Evolutionary conservation across 257 asterid species (phyloP).

Genomic region (Prunella vulgaris): DNA sequence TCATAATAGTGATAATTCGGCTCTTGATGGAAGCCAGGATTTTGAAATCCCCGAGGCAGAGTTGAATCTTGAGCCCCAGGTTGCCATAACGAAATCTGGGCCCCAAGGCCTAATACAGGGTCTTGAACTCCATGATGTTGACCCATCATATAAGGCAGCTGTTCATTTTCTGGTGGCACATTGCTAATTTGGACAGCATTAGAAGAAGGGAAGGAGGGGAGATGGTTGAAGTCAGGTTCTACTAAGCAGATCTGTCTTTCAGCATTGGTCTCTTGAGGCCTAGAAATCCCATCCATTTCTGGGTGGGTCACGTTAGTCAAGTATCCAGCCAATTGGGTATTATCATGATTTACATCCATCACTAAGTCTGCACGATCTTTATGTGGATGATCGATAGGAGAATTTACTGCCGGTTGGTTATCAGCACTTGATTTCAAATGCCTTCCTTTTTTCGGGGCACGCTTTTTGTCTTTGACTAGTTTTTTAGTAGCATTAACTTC

Average conservation of each 20-base stretch:
- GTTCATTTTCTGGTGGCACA: constrained; percentile 14
- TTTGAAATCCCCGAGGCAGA: constrained; percentile 26
- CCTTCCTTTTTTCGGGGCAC: constrained; percentile 28
- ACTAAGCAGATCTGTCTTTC: constrained; percentile 27
- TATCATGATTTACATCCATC: constrained; percentile 35
- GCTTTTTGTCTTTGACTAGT: constrained; percentile 30
- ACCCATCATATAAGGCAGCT: constrained; percentile 25
- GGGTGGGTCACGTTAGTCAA: constrained; percentile 27
- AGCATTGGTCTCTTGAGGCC: constrained; percentile 22
- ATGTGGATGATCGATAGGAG: constrained; percentile 29
- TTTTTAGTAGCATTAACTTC: constrained; percentile 17
- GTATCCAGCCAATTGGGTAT: constrained; percentile 16
- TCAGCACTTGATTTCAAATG: constrained; percentile 29
- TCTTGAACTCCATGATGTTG: constrained; percentile 29
- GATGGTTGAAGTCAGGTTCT: constrained; percentile 29
- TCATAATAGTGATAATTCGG: constrained; percentile 30
- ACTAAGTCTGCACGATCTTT: constrained; percentile 26
- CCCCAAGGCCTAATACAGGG: constrained; percentile 17
- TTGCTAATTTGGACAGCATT: constrained; percentile 17
- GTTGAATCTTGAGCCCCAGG: constrained; percentile 28
- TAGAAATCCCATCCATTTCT: constrained; percentile 19
- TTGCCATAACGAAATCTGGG: constrained; percentile 23
- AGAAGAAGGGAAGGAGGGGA: constrained; percentile 35
- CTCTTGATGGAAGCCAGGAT: constrained; percentile 33
- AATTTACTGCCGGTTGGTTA: constrained; percentile 25